phyloP scores from a whole-genome alignment of 1,284 basidiomycete species.

The Trichosporon ovoides region DNA sequence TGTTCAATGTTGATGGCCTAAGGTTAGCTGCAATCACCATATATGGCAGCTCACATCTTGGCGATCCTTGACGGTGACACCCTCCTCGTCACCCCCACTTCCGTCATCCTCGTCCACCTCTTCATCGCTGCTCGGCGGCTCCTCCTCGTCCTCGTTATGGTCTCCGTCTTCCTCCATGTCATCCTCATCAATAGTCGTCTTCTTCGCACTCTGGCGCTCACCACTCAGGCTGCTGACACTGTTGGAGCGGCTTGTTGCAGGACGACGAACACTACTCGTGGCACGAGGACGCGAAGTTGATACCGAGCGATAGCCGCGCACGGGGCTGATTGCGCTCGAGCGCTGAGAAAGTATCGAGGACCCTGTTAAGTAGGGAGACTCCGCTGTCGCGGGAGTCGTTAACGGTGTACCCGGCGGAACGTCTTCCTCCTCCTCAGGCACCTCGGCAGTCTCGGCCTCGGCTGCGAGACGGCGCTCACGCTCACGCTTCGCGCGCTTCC shows the following conservation, averaged over 20 bases:
- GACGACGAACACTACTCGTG: neutral
- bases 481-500: conserved; percentile 46
- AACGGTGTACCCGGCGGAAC: neutral
- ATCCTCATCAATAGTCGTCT: neutral
- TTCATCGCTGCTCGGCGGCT: conserved; percentile 27
- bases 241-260: neutral
- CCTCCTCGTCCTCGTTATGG: conserved; percentile 28
- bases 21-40: conserved; percentile 5
- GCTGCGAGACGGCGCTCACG: conserved; percentile 24
- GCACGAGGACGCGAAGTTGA: neutral
- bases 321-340: neutral
- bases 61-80: conserved; percentile 85
- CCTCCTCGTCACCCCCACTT: conserved; percentile 63
- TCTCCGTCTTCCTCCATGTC: conserved; percentile 2
- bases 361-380: neutral
- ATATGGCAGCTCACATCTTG: conserved; percentile 65
- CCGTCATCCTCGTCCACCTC: conserved; percentile 38
- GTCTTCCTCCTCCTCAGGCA: conserved; percentile 14
- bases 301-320: neutral
- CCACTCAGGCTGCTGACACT: neutral
- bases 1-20: conserved; percentile 94
- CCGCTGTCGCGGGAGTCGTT: neutral
- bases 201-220: neutral
- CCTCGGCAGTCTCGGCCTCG: conserved; percentile 23
- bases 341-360: neutral